Conservation (phyloP, 495 filamentous ascomycete genomes). For the Xylaria flabelliformis region DNA sequence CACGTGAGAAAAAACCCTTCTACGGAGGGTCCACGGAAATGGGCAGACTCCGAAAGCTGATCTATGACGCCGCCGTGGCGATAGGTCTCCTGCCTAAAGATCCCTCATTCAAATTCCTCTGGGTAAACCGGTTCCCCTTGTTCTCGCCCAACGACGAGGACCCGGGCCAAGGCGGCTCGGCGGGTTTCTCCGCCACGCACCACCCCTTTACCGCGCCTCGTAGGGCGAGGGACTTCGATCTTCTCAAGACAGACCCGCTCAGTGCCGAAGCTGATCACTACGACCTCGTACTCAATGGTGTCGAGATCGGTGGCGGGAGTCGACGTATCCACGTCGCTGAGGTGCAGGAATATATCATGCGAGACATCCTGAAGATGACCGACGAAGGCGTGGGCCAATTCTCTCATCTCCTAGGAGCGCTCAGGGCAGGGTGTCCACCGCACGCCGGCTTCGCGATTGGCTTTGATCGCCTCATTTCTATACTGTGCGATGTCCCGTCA, state of each 20-base stretch:
- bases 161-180: conserved; percentile 80
- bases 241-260: conserved; percentile 74
- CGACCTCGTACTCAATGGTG: conserved; percentile 93
- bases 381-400: conserved; percentile 75
- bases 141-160: conserved; percentile 74
- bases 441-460: conserved; percentile 94
- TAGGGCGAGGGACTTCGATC: conserved; percentile 71
- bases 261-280: conserved; percentile 82
- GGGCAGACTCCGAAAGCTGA: conserved; percentile 73
- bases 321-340: conserved; percentile 87
- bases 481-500: conserved; percentile 75
- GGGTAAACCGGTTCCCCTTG: conserved; percentile 90
- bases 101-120: conserved; percentile 69
- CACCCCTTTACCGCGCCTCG: conserved; percentile 95
- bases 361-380: conserved; percentile 74
- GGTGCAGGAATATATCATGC: conserved; percentile 85
- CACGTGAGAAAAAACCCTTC: conserved; percentile 67
- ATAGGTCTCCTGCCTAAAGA: conserved; percentile 61
- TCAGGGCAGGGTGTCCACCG: conserved; percentile 91
- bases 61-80: conserved; percentile 71
- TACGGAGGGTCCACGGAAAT: conserved; percentile 77
- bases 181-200: conserved; percentile 86
- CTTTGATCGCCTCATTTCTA: conserved; percentile 86
- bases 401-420: conserved; percentile 79
- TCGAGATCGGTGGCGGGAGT: conserved; percentile 93